phyloP scores from a whole-genome alignment of 2,329 filamentous ascomycete species.

The Blastomyces silverae region DNA sequence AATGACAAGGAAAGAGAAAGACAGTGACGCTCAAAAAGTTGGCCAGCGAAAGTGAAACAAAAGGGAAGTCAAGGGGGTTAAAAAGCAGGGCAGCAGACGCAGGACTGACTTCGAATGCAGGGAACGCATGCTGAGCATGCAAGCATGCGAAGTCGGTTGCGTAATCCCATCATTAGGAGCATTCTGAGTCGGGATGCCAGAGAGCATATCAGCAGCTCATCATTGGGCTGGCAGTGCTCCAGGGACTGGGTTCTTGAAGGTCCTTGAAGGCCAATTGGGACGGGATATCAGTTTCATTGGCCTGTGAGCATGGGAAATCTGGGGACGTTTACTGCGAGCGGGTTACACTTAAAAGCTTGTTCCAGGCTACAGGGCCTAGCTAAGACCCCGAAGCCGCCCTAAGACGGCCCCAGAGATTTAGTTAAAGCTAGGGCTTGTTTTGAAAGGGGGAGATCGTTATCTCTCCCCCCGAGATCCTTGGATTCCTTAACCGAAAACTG shows the following conservation, averaged over 20 bases:
- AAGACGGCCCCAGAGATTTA: neutral
- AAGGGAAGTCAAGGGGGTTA: neutral
- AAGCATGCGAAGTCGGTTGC: neutral
- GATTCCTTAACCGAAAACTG: neutral
- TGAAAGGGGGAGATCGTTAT: neutral
- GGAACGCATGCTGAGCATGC: too few species aligned
- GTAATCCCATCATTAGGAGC: neutral
- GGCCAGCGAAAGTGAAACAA: constrained; percentile 4
- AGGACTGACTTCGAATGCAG: neutral
- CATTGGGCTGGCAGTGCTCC: too few species aligned
- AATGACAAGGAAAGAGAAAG: too few species aligned
- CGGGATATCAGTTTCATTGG: neutral
- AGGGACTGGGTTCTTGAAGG: too few species aligned
- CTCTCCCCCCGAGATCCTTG: neutral
- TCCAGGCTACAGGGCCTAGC: neutral
- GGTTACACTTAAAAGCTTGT: neutral
- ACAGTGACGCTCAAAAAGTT: neutral
- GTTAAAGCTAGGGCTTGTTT: neutral
- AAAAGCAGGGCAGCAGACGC: neutral
- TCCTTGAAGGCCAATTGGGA: neutral
- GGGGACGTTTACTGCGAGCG: neutral
- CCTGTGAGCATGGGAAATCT: neutral
- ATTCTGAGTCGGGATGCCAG: neutral
- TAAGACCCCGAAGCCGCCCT: neutral
- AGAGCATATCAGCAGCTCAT: neutral